Evolutionary conservation across 1,284 basidiomycete genomes (phyloP), one percentile per base, ranked within the genome.

Genomic region (Xerocomus amazonicus): DNA sequence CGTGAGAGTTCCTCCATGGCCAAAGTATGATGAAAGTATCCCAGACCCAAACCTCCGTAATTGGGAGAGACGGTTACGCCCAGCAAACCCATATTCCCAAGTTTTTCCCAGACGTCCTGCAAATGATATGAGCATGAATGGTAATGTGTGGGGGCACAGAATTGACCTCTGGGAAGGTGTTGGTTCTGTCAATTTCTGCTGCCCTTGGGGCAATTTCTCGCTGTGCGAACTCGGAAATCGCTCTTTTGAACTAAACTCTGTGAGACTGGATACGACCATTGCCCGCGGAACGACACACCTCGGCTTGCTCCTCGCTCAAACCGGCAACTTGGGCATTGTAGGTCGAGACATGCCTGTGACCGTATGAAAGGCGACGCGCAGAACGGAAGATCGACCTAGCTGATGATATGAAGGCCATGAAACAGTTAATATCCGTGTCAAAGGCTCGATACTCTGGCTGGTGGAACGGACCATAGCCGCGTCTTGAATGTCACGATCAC

Each of bases 1-100:
- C 84, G 76, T 26, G 92, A 95, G 47, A 97, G 74, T 59, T 91
- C 89, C 71, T 97, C 92, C 92, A 96, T 95, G 4, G 90, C 92
- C 41, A 97, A 77, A 2, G 87, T 87, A 68, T 97, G 93, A 52
- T 92, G 82, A 51, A 95, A 78, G 70, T 96, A 97, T 6, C 90
- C 90, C 51, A 90, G 74, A 3, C 76, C 80, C 36, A 93, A 75
- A 4, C 93, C 92, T 17, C 86, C 84, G 61, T 90, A 90, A 56
- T 89, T 75, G 42, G 87, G 78, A 13, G 84, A 79, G 9, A 89
- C 90, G 6, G 93, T 96, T 34, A 96, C 79, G 34, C 93, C 92
- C 14, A 88, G 77, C 16, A 90, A 73, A 23, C 87, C 86, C 92
- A 97, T 95, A 27, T 80, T 77, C 9, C 93, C 92, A 26, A 96